phyloP scores from a whole-genome alignment of 768 basidiomycete genomes.

The Amanita rimosa region DNA sequence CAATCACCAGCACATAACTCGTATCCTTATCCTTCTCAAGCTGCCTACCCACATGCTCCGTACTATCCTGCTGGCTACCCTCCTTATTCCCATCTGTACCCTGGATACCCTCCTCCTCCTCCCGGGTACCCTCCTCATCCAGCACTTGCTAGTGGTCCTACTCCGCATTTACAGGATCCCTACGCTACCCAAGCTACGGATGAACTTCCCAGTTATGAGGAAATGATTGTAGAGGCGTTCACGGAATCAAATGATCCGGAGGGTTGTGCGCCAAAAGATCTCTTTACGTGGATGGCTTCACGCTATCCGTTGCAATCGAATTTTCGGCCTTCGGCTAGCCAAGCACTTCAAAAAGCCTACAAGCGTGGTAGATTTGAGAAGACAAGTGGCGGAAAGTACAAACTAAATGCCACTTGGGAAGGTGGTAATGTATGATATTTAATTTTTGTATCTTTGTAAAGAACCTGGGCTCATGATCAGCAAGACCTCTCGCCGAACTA shows the following conservation, averaged over 20 bases:
- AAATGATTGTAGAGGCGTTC: slow-evolving; percentile 83
- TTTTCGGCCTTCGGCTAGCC: slow-evolving; percentile 82
- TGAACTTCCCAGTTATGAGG: slow-evolving; percentile 79
- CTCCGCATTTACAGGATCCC: slow-evolving; percentile 13
- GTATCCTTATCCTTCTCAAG: slow-evolving; percentile 39
- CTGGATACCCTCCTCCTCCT: slow-evolving; percentile 15
- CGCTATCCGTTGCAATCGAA: slow-evolving; percentile 80
- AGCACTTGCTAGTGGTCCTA: slow-evolving; percentile 6
- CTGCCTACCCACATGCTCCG: slow-evolving; percentile 55
- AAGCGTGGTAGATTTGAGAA: slow-evolving; percentile 77
- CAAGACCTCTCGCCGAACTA: slow-evolving; percentile 68
- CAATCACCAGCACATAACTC: slow-evolving; percentile 31
- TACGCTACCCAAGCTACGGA: slow-evolving; percentile 17
- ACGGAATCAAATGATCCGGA: slow-evolving; percentile 56
- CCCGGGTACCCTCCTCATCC: slow-evolving; percentile 5
- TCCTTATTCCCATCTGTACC: slow-evolving; percentile 23
- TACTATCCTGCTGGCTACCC: slow-evolving; percentile 47
- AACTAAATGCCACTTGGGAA: slow-evolving; percentile 68
- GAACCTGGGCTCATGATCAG: not conserved
- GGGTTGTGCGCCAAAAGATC: slow-evolving; percentile 71
- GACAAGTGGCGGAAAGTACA: slow-evolving; percentile 59
- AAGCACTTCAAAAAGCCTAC: slow-evolving; percentile 80
- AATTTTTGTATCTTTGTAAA: not conserved
- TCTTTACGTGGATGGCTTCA: slow-evolving; percentile 78
- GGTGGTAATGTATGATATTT: slow-evolving; percentile 59